phyloP scores from a whole-genome alignment of 768 basidiomycete genomes.

The Leccinum imitatum region DNA sequence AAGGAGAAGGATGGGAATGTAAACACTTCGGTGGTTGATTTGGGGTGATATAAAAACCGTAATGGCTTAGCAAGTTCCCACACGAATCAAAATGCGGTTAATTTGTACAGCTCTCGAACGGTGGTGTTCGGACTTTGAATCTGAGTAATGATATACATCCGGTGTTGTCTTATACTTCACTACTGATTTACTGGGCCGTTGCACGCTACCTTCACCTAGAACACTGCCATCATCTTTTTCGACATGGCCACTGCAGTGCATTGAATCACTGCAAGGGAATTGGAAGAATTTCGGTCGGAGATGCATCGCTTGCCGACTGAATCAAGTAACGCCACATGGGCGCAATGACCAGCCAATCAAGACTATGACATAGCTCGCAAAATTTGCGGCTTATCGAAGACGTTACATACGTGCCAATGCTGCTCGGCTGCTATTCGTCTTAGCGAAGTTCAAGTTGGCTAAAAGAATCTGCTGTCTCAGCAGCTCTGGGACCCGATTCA shows the following conservation, averaged over 20 bases:
- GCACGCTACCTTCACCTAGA: background rate
- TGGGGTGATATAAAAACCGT: conserved; percentile 16
- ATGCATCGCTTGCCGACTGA: background rate
- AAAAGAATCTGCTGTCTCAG: background rate
- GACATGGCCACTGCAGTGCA: background rate
- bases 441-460: background rate
- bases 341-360: background rate
- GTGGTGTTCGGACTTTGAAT: background rate
- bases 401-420: background rate
- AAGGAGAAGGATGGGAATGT: conserved; percentile 5
- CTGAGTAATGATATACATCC: background rate
- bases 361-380: background rate
- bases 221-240: background rate
- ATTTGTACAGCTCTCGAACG: background rate
- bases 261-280: background rate
- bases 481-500: too few species aligned
- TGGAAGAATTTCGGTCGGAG: background rate
- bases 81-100: conserved; percentile 13
- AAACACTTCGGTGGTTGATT: background rate
- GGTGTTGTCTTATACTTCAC: background rate
- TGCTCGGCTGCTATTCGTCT: background rate
- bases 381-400: background rate
- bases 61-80: conserved; percentile 30
- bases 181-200: background rate
- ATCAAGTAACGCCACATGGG: background rate